Percentiles rank a stretch among this genome's conserved stretches.
These are phyloP conservation scores for Raphanus sativus DNA, from an alignment of 345 rosid genomes.

Conservation along the genomic window DNA sequence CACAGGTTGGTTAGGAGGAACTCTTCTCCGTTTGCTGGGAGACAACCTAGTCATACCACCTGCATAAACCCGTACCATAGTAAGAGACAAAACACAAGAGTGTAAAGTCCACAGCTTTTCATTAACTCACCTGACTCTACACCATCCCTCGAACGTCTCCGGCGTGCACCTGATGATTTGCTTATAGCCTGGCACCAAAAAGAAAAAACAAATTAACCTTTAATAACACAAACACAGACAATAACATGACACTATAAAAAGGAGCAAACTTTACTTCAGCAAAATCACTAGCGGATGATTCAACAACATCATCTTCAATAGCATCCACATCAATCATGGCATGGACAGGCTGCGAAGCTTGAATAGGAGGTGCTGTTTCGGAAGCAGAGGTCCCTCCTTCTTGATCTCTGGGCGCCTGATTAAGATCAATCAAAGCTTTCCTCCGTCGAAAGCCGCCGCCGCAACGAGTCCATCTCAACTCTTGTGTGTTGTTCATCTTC, in stretches of 20 bases:
- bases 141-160: slow-evolving; percentile 53
- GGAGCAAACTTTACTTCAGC: slow-evolving; percentile 54
- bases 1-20: slow-evolving; percentile 30
- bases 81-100: not conserved
- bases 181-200: slow-evolving; percentile 62
- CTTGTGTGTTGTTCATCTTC: slow-evolving; percentile 30
- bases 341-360: slow-evolving; percentile 24
- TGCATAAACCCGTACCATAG: not conserved
- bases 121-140: slow-evolving; percentile 66
- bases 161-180: slow-evolving; percentile 56
- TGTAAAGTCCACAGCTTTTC: not conserved
- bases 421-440: slow-evolving; percentile 34
- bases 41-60: slow-evolving; percentile 26
- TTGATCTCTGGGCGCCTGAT: slow-evolving; percentile 31
- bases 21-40: slow-evolving; percentile 30
- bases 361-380: slow-evolving; percentile 6
- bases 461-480: slow-evolving; percentile 15
- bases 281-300: slow-evolving; percentile 77
- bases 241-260: not conserved
- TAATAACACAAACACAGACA: not conserved
- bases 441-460: slow-evolving; percentile 13
- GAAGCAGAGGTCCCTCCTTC: slow-evolving; percentile 35
- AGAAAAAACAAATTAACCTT: slow-evolving; percentile 15
- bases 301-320: slow-evolving; percentile 75
- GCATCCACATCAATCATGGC: slow-evolving; percentile 69